phyloP scores from a whole-genome alignment of 129 eudicot genomes.

The sunflower (Helianthus annuus) region HanXRQr2.0-SUNRISE NC_035446.2:168871671-168872170 shows the following conservation, averaged over 20 bases:
- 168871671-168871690: no score
- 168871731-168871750: no score
- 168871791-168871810: no score
- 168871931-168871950: constrained; percentile 55
- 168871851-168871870: no score
- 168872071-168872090: constrained; percentile 14
- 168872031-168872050: constrained; percentile 62
- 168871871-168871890: no score
- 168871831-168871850: no score
- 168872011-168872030: constrained; percentile 94
- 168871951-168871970: constrained; percentile 98
- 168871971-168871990: constrained; percentile 90
- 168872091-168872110: not conserved
- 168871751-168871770: no score
- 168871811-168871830: no score
- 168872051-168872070: constrained; percentile 10
- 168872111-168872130: constrained; percentile 83
- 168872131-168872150: constrained; percentile 83
- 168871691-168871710: no score
- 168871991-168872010: constrained; percentile 94
- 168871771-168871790: no score
- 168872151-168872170: constrained; percentile 92
- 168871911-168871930: not conserved
- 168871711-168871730: no score
- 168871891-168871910: not conserved